A percentile compares a stretch with the other conserved stretches of the same genome.
phyloP scores from a whole-genome alignment of 495 filamentous ascomycete species.

The Xylaria acuta region DNA sequence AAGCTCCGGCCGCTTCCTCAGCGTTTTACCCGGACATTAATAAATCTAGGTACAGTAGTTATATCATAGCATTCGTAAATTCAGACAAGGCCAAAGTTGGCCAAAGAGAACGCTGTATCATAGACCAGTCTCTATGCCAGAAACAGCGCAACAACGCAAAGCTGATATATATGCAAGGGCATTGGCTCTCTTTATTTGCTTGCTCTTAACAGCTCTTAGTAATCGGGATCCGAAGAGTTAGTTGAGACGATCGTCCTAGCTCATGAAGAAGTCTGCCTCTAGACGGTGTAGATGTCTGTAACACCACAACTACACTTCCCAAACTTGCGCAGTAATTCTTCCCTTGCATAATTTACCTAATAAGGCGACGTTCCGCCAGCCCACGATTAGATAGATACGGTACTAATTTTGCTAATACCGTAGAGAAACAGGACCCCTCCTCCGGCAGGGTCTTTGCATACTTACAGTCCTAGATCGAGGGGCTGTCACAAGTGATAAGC shows the following conservation, averaged over 20 bases:
- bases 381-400: too few relatives aligned
- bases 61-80: too few relatives aligned
- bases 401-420: neutral
- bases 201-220: too few relatives aligned
- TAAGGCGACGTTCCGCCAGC: too few relatives aligned
- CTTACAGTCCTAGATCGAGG: neutral
- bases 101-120: neutral
- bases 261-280: too few relatives aligned
- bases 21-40: neutral
- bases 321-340: too few relatives aligned
- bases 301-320: too few relatives aligned
- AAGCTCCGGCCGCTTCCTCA: neutral
- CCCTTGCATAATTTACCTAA: too few relatives aligned
- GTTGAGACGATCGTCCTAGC: too few relatives aligned
- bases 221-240: neutral
- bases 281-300: too few relatives aligned
- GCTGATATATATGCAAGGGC: neutral
- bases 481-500: neutral
- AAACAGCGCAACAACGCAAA: neutral
- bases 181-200: neutral
- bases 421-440: neutral
- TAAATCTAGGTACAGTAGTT: neutral
- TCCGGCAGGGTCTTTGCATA: neutral
- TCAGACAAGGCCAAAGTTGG: neutral
- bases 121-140: neutral